Percentiles rank a stretch among this genome's conserved stretches.
phyloP scores from a whole-genome alignment of 306 rosid genomes.

The Trifolium dubium region DNA sequence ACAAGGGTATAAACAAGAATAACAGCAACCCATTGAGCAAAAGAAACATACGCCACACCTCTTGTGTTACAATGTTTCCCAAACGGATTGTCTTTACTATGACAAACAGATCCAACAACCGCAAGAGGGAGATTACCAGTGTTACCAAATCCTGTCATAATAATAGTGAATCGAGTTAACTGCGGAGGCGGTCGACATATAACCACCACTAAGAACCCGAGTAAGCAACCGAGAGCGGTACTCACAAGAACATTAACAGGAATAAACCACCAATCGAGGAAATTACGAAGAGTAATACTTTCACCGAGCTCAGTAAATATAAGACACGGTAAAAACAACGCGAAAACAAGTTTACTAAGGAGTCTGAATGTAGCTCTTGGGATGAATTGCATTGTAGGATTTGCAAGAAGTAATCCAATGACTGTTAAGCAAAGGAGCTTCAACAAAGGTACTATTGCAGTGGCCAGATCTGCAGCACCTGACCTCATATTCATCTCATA shows the following conservation, averaged over 20 bases:
- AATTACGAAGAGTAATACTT: conserved; percentile 54
- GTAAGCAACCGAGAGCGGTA: conserved; percentile 68
- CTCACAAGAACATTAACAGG: conserved; percentile 79
- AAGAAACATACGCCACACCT: conserved; percentile 91
- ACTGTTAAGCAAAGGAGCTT: conserved; percentile 72
- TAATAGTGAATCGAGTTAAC: conserved; percentile 65
- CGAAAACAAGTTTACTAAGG: conserved; percentile 86
- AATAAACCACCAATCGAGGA: conserved; percentile 82
- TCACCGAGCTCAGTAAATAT: conserved; percentile 28
- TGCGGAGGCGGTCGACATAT: conserved; percentile 81
- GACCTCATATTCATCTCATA: conserved; percentile 37
- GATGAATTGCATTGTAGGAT: conserved; percentile 66
- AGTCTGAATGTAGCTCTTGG: conserved; percentile 77
- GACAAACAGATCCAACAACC: conserved; percentile 81
- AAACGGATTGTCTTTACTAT: conserved; percentile 67
- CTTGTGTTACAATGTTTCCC: conserved; percentile 71
- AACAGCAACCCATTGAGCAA: conserved; percentile 87
- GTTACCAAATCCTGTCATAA: conserved; percentile 91
- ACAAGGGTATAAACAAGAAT: conserved; percentile 86
- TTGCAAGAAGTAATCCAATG: conserved; percentile 70
- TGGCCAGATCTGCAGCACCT: conserved; percentile 55
- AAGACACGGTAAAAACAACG: conserved; percentile 87
- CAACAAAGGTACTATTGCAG: conserved; percentile 74
- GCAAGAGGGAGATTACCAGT: conserved; percentile 93
- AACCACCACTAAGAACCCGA: conserved; percentile 70